Evolutionary conservation across 2,329 filamentous ascomycete species (phyloP).

Genomic region (Macrophomina tecta): DNA sequence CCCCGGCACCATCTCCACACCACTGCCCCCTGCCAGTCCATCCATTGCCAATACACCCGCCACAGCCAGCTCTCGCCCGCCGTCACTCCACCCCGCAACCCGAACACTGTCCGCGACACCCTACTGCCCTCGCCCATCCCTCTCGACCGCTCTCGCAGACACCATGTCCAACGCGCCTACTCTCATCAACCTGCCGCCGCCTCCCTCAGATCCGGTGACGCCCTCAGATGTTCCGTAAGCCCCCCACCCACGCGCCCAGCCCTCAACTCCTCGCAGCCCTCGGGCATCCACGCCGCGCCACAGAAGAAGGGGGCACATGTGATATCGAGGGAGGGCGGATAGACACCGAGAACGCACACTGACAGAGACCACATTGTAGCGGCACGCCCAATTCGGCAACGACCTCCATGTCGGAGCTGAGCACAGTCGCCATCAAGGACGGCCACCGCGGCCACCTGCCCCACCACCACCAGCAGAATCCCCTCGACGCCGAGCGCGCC

Average conservation of each 20-base stretch:
- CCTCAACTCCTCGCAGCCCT: not conserved
- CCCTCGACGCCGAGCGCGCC: constrained; percentile 87
- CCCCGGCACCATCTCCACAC: not conserved
- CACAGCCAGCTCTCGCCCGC: not conserved
- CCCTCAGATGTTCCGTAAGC: constrained; percentile 88
- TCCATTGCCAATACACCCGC: constrained; percentile 4
- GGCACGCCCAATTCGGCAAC: constrained; percentile 93
- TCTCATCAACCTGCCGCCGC: constrained; percentile 82
- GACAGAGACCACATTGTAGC: constrained; percentile 53
- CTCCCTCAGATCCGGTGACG: constrained; percentile 81
- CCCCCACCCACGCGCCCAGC: not conserved
- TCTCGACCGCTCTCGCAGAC: constrained; percentile 14
- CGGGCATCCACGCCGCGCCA: constrained; percentile 19
- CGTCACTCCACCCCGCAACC: constrained; percentile 20
- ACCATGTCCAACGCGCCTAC: constrained; percentile 61
- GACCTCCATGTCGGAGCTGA: constrained; percentile 88
- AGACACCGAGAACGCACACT: constrained; percentile 7
- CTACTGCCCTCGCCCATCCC: not conserved
- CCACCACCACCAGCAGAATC: constrained; percentile 65
- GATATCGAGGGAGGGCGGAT: not conserved
- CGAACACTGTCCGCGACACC: not conserved
- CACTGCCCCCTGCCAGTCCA: not conserved
- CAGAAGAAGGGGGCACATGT: constrained; percentile 31
- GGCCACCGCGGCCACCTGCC: constrained; percentile 84
- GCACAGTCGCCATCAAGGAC: constrained; percentile 95